These are phyloP conservation scores for Sedum album DNA, from an alignment of 164 flowering plant species.

Conservation along the genomic window DNA sequence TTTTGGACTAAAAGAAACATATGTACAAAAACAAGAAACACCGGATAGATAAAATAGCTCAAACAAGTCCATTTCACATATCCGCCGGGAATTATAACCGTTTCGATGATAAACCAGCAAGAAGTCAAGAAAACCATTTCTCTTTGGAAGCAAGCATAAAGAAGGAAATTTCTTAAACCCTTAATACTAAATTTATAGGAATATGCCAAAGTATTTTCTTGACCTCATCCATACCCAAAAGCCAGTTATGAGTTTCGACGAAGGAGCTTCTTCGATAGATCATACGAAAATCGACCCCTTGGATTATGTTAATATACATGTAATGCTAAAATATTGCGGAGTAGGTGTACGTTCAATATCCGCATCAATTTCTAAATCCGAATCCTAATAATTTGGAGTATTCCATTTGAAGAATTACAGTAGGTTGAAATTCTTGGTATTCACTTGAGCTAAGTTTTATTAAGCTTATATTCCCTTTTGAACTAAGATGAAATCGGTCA, in stretches of 20 bases:
- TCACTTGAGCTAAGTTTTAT: background rate
- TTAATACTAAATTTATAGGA: background rate
- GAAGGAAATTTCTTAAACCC: background rate
- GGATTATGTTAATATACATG: background rate
- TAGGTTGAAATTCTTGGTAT: background rate
- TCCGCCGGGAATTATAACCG: constrained; percentile 28
- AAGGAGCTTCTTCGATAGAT: background rate
- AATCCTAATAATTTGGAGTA: background rate
- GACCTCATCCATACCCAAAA: background rate
- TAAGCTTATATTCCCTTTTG: background rate
- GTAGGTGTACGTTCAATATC: background rate
- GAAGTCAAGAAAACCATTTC: constrained; percentile 24
- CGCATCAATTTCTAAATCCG: background rate
- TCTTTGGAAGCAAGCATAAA: background rate
- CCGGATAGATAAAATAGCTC: constrained; percentile 43
- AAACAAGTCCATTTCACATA: constrained; percentile 37
- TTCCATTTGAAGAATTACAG: background rate
- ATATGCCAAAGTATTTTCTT: background rate
- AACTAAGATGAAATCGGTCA: too few species aligned
- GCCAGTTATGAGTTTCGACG: constrained; percentile 5
- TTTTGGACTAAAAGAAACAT: constrained; percentile 27
- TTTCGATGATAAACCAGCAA: constrained; percentile 41
- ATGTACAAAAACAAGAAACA: constrained; percentile 32
- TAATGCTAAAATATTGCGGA: background rate
- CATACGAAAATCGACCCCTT: background rate